phyloP scores from a whole-genome alignment of 805 yeast species.

The Teunomyces tritomae region DNA sequence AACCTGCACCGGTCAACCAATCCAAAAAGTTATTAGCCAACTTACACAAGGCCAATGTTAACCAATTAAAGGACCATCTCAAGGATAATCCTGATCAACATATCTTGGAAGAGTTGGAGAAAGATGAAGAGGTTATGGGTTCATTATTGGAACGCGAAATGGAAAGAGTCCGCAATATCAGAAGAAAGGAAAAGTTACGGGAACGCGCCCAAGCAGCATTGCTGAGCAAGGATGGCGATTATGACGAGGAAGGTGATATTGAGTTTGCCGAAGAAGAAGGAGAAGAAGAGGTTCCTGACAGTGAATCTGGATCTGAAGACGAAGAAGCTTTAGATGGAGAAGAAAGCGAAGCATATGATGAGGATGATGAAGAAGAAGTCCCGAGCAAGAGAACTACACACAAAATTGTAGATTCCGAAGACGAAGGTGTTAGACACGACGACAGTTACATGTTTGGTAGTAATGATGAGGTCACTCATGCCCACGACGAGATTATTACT shows the following conservation, averaged over 20 bases:
- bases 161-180: slow-evolving; percentile 44
- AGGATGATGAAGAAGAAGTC: slow-evolving; percentile 8
- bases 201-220: slow-evolving; percentile 37
- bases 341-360: slow-evolving; percentile 13
- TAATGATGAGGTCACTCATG: slow-evolving; percentile 10
- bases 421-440: slow-evolving; percentile 15
- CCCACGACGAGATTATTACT: slow-evolving; percentile 13
- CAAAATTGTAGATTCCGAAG: slow-evolving; percentile 13
- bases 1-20: slow-evolving; percentile 6
- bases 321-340: slow-evolving; percentile 18
- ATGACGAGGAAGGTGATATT: not conserved
- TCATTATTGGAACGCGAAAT: slow-evolving; percentile 49
- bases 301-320: slow-evolving; percentile 16
- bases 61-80: slow-evolving; percentile 36
- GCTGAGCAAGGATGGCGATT: slow-evolving; percentile 14
- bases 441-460: slow-evolving; percentile 31
- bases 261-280: not conserved
- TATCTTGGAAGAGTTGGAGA: slow-evolving; percentile 34
- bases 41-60: slow-evolving; percentile 43
- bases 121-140: slow-evolving; percentile 45
- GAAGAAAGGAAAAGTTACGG: slow-evolving; percentile 40
- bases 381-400: not conserved
- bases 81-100: slow-evolving; percentile 24
- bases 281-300: not conserved
- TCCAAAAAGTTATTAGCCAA: slow-evolving; percentile 29